Percentiles rank a stretch among this genome's conserved stretches.
Evolutionary conservation across 208 protist species (phyloP).

Genomic region (Leishmania arabica): DNA sequence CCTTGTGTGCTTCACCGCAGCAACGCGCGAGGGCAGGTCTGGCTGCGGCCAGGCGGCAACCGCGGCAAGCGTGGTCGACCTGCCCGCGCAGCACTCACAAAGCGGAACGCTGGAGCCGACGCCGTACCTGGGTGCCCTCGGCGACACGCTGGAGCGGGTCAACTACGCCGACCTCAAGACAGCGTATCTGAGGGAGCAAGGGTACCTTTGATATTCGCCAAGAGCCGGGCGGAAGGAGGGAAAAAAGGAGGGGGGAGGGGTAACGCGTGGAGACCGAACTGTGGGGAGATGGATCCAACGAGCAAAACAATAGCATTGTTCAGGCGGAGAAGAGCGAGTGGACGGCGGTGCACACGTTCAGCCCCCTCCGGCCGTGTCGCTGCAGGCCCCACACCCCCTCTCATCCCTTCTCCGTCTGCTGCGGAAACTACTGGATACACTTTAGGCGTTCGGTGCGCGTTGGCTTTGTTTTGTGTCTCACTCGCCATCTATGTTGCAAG

Average conservation of each 20-base stretch:
- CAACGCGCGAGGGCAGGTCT: conserved; percentile 13
- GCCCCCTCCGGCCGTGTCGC: background rate
- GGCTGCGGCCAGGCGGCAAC: background rate
- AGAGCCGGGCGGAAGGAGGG: background rate
- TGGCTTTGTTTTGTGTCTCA: background rate
- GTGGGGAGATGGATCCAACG: background rate
- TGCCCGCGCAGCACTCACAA: background rate
- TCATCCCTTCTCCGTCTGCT: too few relatives aligned
- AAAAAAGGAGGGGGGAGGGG: too few relatives aligned
- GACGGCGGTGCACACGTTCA: background rate
- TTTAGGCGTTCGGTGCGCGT: background rate
- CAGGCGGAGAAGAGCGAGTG: background rate
- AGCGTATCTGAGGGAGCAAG: conserved; percentile 23
- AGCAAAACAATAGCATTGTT: background rate
- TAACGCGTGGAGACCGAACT: background rate
- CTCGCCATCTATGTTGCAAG: background rate
- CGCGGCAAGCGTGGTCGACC: background rate
- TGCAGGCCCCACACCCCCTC: background rate
- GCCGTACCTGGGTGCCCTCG: conserved; percentile 43
- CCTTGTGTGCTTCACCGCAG: conserved; percentile 72
- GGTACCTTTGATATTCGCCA: conserved; percentile 13
- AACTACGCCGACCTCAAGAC: conserved; percentile 13
- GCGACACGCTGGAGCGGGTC: conserved; percentile 16
- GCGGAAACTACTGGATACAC: background rate
- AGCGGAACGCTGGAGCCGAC: conserved; percentile 35